Conservation (phyloP, 2,329 filamentous ascomycete species). For the Paraphaeosphaeria sporulosa region DNA sequence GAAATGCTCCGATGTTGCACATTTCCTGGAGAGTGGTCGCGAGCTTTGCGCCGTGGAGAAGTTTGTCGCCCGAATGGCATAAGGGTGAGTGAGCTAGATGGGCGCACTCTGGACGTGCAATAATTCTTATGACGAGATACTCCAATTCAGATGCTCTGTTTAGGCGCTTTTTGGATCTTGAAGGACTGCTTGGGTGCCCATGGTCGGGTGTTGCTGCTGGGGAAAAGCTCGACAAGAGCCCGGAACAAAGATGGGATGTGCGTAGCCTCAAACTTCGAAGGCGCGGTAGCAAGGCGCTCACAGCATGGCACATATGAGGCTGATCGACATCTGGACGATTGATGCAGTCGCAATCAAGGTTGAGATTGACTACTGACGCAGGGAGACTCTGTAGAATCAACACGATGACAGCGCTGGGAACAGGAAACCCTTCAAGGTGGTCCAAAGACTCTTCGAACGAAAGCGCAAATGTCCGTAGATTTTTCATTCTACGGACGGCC, state of each 20-base stretch:
- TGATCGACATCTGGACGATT: slow-evolving; percentile 12
- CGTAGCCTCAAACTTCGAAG: slow-evolving; percentile 20
- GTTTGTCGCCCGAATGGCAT: slow-evolving; percentile 15
- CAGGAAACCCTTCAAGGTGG: slow-evolving; percentile 12
- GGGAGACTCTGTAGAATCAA: slow-evolving; percentile 20
- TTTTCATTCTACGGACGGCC: slow-evolving; percentile 16
- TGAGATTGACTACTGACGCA: slow-evolving; percentile 18
- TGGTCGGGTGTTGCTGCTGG: slow-evolving; percentile 14
- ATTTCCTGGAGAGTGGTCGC: slow-evolving; percentile 13
- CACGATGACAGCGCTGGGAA: slow-evolving; percentile 16
- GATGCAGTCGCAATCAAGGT: slow-evolving; percentile 19
- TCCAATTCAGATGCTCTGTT: slow-evolving; percentile 16
- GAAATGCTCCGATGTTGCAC: slow-evolving; percentile 19
- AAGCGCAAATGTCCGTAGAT: slow-evolving; percentile 20
- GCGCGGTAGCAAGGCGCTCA: slow-evolving; percentile 19
- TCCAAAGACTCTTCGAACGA: slow-evolving; percentile 18
- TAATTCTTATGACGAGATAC: slow-evolving; percentile 17
- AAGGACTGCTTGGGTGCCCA: background rate
- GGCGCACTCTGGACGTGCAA: slow-evolving; percentile 9
- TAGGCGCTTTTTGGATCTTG: background rate
- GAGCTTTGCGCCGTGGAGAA: slow-evolving; percentile 13
- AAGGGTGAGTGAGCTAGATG: slow-evolving; percentile 10
- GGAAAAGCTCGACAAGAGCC: slow-evolving; percentile 14
- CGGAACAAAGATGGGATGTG: slow-evolving; percentile 21
- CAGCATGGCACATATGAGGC: slow-evolving; percentile 22